These are phyloP conservation scores for Typha latifolia DNA, from an alignment of 176 grass and related monocot species.

Conservation along the genomic window DNA sequence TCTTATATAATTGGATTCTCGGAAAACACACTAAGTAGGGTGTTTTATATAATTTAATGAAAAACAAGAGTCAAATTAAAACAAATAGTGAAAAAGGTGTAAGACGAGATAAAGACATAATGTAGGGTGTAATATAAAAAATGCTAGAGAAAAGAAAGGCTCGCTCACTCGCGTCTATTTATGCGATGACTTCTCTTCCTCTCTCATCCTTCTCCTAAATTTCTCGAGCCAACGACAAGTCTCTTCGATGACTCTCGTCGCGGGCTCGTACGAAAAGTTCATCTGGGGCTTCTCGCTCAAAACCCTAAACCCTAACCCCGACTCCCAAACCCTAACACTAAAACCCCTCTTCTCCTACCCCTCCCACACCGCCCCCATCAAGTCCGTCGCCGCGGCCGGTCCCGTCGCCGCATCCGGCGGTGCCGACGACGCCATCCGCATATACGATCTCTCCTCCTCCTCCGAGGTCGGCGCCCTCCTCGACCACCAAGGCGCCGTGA, in stretches of 20 bases:
- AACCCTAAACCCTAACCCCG: slow-evolving; percentile 13
- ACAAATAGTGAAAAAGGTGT: no score
- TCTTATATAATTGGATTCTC: no score
- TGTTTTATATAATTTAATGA: no score
- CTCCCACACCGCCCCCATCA: slow-evolving; percentile 62
- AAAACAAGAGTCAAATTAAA: no score
- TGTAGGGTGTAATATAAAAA: no score
- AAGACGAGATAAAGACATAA: no score
- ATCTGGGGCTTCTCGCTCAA: slow-evolving; percentile 95
- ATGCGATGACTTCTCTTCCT: neutral
- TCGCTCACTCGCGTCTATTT: no score
- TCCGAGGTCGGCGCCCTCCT: slow-evolving; percentile 68
- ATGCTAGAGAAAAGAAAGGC: no score
- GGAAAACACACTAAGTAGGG: no score
- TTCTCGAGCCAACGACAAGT: slow-evolving; percentile 8
- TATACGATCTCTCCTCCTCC: slow-evolving; percentile 67
- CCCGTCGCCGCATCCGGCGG: slow-evolving; percentile 48
- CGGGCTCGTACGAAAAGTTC: slow-evolving; percentile 93
- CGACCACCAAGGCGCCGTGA: slow-evolving; percentile 60
- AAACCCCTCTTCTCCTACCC: slow-evolving; percentile 70
- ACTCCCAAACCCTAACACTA: slow-evolving; percentile 27
- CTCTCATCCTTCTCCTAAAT: neutral
- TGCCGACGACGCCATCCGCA: slow-evolving; percentile 59
- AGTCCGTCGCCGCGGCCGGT: slow-evolving; percentile 47
- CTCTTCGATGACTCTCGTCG: slow-evolving; percentile 52